phyloP scores from a whole-genome alignment of 305 asterid species.

The Andrographis paniculata region DNA sequence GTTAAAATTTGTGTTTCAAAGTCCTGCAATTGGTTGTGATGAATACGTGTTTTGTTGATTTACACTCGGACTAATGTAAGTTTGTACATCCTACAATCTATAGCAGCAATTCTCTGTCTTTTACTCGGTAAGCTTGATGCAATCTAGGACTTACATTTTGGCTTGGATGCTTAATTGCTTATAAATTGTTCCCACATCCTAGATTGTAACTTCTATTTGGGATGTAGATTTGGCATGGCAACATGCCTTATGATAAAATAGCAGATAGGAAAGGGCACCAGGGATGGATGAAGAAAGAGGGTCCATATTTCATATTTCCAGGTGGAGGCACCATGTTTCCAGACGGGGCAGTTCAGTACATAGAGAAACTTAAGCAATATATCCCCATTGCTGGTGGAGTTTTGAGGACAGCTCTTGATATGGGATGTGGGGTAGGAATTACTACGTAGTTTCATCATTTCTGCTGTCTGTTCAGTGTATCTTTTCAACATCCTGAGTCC shows the following conservation, averaged over 20 bases:
- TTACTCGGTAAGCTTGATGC: conserved; percentile 1
- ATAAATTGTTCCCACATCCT: not conserved
- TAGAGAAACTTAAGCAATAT: conserved; percentile 90
- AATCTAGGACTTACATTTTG: conserved; percentile 13
- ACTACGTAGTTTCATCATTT: conserved; percentile 13
- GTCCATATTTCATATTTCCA: conserved; percentile 82
- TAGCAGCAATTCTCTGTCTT: conserved; percentile 2
- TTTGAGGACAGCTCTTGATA: conserved; percentile 95
- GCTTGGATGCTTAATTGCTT: conserved; percentile 8
- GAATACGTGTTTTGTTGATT: no score
- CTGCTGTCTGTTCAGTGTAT: conserved; percentile 1
- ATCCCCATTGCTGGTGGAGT: conserved; percentile 81
- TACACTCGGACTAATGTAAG: not conserved
- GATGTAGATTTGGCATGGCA: conserved; percentile 88
- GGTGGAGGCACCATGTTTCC: conserved; percentile 99
- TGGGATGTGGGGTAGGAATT: conserved; percentile 90
- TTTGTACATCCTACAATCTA: not conserved
- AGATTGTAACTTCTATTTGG: not conserved
- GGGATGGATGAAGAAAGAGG: conserved; percentile 98
- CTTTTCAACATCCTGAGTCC: conserved; percentile 5
- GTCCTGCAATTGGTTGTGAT: no score
- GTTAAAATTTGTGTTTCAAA: no score
- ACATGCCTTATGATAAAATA: conserved; percentile 89
- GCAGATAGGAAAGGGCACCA: conserved; percentile 97
- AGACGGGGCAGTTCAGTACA: conserved; percentile 86